A percentile compares a stretch with the other conserved stretches of the same genome.
Conservation (phyloP, 2,329 filamentous ascomycete species). For the Fusarium algeriense region DNA sequence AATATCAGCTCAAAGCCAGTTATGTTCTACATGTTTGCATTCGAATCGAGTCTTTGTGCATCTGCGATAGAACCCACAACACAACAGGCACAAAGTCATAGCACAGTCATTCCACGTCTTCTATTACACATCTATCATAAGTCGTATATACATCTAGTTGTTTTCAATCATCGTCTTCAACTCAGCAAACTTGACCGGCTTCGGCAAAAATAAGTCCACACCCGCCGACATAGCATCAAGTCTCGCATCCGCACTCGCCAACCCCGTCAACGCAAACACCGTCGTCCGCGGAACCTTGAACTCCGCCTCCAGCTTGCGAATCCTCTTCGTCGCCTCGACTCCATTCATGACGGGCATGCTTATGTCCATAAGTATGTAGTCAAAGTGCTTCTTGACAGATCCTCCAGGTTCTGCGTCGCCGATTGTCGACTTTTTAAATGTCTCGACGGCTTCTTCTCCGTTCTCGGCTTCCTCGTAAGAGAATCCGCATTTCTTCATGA, state of each 20-base stretch:
- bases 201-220: slow-evolving; percentile 64
- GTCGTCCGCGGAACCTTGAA: slow-evolving; percentile 55
- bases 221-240: slow-evolving; percentile 63
- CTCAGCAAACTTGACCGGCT: slow-evolving; percentile 61
- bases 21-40: fast-evolving
- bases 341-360: slow-evolving; percentile 69
- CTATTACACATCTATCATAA: slow-evolving; percentile 15
- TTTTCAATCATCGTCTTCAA: slow-evolving; percentile 52
- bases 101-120: background rate
- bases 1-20: fast-evolving
- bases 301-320: slow-evolving; percentile 61
- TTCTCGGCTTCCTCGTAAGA: slow-evolving; percentile 59
- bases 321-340: slow-evolving; percentile 61
- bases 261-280: slow-evolving; percentile 65
- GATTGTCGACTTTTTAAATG: slow-evolving; percentile 52
- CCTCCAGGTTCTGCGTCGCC: background rate
- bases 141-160: slow-evolving; percentile 23
- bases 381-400: slow-evolving; percentile 43
- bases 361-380: slow-evolving; percentile 61
- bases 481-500: slow-evolving; percentile 57
- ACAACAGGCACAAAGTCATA: background rate
- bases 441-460: slow-evolving; percentile 61
- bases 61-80: too few relatives aligned
- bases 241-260: slow-evolving; percentile 62
- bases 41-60: too few relatives aligned